Conservation (phyloP, 2,329 filamentous ascomycete species). For the Colletotrichum chlorophyti region DNA sequence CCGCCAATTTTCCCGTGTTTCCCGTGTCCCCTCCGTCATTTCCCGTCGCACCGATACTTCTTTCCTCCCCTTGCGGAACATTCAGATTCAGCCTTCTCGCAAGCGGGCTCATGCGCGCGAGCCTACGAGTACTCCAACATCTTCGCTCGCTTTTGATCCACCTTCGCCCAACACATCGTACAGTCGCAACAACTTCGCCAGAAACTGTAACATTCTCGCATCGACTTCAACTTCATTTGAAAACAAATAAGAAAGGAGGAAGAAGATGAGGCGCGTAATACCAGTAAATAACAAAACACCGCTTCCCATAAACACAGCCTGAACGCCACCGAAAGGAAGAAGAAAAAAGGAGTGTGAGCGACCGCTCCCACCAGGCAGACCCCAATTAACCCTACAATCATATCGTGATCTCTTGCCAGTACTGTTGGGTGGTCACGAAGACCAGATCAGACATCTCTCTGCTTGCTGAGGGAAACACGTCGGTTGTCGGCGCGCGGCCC, state of each 20-base stretch:
- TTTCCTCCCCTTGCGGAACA: background rate
- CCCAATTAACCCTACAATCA: conserved; percentile 14
- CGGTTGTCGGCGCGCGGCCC: background rate
- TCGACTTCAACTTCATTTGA: background rate
- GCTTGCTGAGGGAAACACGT: background rate
- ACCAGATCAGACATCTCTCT: conserved; percentile 12
- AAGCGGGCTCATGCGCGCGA: conserved; percentile 5
- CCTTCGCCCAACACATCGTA: conserved; percentile 22
- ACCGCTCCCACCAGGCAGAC: conserved; percentile 18
- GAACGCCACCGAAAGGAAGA: too few relatives aligned
- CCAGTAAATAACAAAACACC: conserved; percentile 24
- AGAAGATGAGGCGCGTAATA: background rate
- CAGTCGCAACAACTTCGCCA: conserved; percentile 23
- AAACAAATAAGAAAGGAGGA: conserved; percentile 8
- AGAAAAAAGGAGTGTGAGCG: conserved; percentile 28
- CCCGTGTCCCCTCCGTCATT: background rate
- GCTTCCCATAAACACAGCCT: conserved; percentile 18
- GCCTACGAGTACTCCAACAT: conserved; percentile 19
- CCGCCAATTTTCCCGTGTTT: background rate
- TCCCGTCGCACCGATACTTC: background rate
- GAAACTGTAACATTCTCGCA: conserved; percentile 12
- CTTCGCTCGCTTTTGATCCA: conserved; percentile 16
- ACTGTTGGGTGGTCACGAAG: conserved; percentile 9
- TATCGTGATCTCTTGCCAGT: conserved; percentile 13
- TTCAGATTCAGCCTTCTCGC: background rate